Base-by-base conservation (phyloP, 2,329 filamentous ascomycete genomes). In the Colletotrichum acutatum region DNA sequence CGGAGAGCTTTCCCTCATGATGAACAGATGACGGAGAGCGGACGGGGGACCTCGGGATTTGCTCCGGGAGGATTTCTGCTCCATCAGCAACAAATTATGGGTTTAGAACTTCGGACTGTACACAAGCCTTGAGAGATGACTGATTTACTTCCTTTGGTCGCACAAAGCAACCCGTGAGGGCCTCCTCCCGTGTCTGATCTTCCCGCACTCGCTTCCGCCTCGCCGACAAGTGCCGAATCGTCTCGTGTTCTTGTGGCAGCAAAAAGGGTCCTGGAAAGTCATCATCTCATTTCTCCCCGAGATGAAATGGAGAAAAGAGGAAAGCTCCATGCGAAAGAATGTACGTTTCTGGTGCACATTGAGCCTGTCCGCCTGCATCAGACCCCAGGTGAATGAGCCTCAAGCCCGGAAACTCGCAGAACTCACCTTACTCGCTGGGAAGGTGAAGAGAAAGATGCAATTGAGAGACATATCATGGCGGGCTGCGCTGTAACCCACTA, bases 341-440 rank as follows among this genome's bases (percentile, higher is more conserved):
- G 59, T 70, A 56, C 30, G 22, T 64, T 65, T 26, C 70, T 42
- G 59, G 37, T 6, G 30, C 16, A 46, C 37, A 56, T 59, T 59
- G 37, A 63, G 12, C 65, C 37, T 58, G 37, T 28, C 58, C 14
- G 52, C 69, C 42, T 59, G 66, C 59, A 69, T 64, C 66, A 64
- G 1, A 46, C 19, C 59, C 66, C n/a, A 64, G 59, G 46, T 26
- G 70, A 69, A 59, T 24, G 66, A 72, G 64, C 66, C 60, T 54
- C 60, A 57, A 65, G 26, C 46, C 66, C 56, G 59, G 70, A 54
- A 72, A 37, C 37, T 6, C 37, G 37, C 37, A 42, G 37, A 4
- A 42, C 37, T 42, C 37, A 19, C 37, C 6, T 42, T 42, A 42
- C 37, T 8, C 14, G 37, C 37, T 42, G 37, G 37, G 37, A 42